Base-by-base conservation (phyloP, 805 yeast species). In the Wickerhamomyces sydowiorum region DNA sequence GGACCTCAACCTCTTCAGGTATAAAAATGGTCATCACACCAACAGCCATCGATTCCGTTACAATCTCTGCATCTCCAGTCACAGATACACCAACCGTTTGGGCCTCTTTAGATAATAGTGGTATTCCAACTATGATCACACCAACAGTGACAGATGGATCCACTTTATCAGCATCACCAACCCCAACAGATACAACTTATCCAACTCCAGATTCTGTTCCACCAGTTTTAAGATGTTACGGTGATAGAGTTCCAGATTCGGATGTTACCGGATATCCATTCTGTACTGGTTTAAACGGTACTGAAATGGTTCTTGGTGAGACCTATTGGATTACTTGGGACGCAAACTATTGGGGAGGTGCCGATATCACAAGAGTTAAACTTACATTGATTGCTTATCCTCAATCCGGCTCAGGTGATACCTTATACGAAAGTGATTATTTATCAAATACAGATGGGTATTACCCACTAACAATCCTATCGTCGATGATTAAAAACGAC, bases 281-380 rank as follows among this genome's bases (percentile, higher is more conserved):
- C 59, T 70, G 76, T 50, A 56, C 70, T 18, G 58, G 61, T 12
- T 41, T 43, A 12, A 65, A 67, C 48, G 72, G 69, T 37, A 60
- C 75, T 8, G 75, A 70, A 51, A 51, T 67, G 39, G 59, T 70
- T n/a, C 66, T 65, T 32, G 75, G 74, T 31, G 72, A 70, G 53
- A 70, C 70, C 8, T 70, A 70, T 50, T 70, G 74, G 73, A 52
- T 69, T 44, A 70, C 75, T 14, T 70, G 75, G 75, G 73, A 70
- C 43, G 73, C 76, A 42, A 42, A 63, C 2, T 70, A 64, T 51
- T 70, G 68, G 66, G 64, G 64, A 24, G 65, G 69, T 24, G 42
- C 48, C 19, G 62, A 60, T 38, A 58, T 69, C 31, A 56, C 59
- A 6, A 47, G 62, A 42, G 69, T 70, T 31, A 53, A 54, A 34